phyloP scores from a whole-genome alignment of 345 rosid genomes.

The Iberis pinnata region DNA sequence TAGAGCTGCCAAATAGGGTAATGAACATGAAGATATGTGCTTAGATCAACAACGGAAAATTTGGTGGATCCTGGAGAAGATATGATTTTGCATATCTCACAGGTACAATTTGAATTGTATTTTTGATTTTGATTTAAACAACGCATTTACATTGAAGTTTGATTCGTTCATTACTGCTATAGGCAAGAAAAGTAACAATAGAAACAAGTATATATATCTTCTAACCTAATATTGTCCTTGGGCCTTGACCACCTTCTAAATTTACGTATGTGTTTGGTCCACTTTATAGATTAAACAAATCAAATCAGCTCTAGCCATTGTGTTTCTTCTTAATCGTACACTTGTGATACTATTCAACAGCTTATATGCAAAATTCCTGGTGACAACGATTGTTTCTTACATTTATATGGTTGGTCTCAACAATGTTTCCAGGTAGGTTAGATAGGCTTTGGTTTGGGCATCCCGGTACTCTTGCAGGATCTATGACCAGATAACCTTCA shows the following conservation, averaged over 20 bases:
- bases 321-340: constrained; percentile 72
- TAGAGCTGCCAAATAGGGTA: too few relatives aligned
- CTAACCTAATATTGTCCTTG: too few relatives aligned
- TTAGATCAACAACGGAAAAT: too few relatives aligned
- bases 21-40: too few relatives aligned
- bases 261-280: constrained; percentile 16
- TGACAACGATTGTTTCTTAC: constrained; percentile 11
- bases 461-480: constrained; percentile 79
- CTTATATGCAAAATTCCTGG: constrained; percentile 2
- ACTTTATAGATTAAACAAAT: constrained; percentile 74
- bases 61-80: too few relatives aligned
- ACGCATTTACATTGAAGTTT: too few relatives aligned
- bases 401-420: constrained; percentile 14
- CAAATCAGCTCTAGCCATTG: constrained; percentile 85
- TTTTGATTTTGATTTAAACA: too few relatives aligned
- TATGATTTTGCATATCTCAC: too few relatives aligned
- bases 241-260: constrained; percentile 20
- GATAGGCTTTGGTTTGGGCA: constrained; percentile 97
- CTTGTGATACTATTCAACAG: constrained; percentile 52
- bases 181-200: too few relatives aligned
- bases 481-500: constrained; percentile 87
- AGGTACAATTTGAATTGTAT: too few relatives aligned
- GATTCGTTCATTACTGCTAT: too few relatives aligned
- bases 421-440: constrained; percentile 66
- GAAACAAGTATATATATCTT: too few relatives aligned